These are phyloP conservation scores for Coemansia asiatica DNA, from an alignment of 192 early-diverging fungal genomes.

Conservation along the genomic window DNA sequence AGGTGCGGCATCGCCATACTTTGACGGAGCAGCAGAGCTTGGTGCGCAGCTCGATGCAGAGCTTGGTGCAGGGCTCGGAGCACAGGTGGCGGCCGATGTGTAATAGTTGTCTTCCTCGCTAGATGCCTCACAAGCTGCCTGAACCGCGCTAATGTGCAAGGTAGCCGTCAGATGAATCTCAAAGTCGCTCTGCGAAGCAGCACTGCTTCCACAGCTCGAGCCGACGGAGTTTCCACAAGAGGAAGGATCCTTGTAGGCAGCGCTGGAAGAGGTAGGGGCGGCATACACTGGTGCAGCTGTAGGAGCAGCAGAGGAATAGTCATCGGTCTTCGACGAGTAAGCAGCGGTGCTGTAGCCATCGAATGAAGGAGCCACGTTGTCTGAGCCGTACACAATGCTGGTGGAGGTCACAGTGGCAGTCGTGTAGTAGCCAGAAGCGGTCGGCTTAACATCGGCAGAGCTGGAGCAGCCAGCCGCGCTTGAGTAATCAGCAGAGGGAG, in stretches of 20 bases:
- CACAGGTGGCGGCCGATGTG: background rate
- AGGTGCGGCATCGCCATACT: background rate
- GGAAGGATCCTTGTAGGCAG: conserved; percentile 1
- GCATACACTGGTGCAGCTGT: background rate
- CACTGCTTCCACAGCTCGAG: background rate
- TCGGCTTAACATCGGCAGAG: conserved; percentile 10
- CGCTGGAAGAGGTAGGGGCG: conserved; percentile 1
- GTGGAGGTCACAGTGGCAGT: conserved; percentile 22
- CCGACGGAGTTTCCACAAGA: background rate
- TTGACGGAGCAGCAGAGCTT: conserved; percentile 5
- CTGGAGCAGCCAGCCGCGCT: conserved; percentile 9
- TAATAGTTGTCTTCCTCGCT: background rate
- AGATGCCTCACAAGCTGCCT: conserved; percentile 1
- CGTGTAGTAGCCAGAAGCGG: conserved; percentile 18
- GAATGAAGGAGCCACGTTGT: conserved; percentile 4
- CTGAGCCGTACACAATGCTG: conserved; percentile 30
- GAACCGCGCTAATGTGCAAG: conserved; percentile 13
- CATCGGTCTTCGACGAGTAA: conserved; percentile 1
- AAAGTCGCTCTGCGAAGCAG: conserved; percentile 1
- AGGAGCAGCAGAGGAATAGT: conserved; percentile 7
- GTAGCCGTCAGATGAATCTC: conserved; percentile 13
- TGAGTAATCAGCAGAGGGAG: background rate
- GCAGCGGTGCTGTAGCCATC: background rate
- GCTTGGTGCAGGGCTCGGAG: background rate
- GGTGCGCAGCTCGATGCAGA: background rate